Percentiles rank a stretch among this genome's conserved stretches.
Conservation (phyloP, 2,329 filamentous ascomycete species). For the Microcyclospora tardicrescens region DNA sequence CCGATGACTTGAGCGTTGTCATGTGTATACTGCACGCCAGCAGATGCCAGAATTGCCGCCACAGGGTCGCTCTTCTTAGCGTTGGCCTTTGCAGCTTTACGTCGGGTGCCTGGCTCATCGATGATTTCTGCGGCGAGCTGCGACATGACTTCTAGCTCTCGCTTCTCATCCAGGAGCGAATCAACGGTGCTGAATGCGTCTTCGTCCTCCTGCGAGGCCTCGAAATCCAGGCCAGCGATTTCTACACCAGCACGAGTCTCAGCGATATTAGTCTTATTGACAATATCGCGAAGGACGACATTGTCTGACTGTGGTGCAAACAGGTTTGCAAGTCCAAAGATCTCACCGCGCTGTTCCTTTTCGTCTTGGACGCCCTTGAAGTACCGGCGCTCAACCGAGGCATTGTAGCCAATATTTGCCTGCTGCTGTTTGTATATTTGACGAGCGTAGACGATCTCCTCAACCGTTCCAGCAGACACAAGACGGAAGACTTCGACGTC, state of each 20-base stretch:
- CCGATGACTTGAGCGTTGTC: slow-evolving; percentile 94
- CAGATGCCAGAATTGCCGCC: slow-evolving; percentile 74
- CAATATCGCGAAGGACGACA: slow-evolving; percentile 79
- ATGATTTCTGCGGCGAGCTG: slow-evolving; percentile 55
- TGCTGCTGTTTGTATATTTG: slow-evolving; percentile 99
- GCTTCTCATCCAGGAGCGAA: slow-evolving; percentile 26
- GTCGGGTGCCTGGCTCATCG: slow-evolving; percentile 22
- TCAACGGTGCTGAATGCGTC: slow-evolving; percentile 20
- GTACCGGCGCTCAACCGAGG: slow-evolving; percentile 81
- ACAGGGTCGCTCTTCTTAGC: slow-evolving; percentile 53
- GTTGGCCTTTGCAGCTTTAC: slow-evolving; percentile 23
- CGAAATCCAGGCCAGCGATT: slow-evolving; percentile 65
- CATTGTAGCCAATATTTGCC: slow-evolving; percentile 92
- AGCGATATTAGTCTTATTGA: slow-evolving; percentile 96
- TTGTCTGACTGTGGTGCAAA: slow-evolving; percentile 70
- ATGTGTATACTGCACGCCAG: slow-evolving; percentile 89
- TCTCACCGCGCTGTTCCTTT: slow-evolving; percentile 71
- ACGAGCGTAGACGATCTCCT: slow-evolving; percentile 91
- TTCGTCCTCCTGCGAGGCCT: slow-evolving; percentile 45
- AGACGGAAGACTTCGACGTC: slow-evolving; percentile 94
- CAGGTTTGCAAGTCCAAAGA: slow-evolving; percentile 81
- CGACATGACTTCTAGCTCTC: slow-evolving; percentile 55
- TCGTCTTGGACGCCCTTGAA: slow-evolving; percentile 89
- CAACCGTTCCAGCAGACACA: slow-evolving; percentile 80
- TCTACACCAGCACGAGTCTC: slow-evolving; percentile 78